Conservation (phyloP, 306 rosid species). For the Arachis stenosperma region DNA sequence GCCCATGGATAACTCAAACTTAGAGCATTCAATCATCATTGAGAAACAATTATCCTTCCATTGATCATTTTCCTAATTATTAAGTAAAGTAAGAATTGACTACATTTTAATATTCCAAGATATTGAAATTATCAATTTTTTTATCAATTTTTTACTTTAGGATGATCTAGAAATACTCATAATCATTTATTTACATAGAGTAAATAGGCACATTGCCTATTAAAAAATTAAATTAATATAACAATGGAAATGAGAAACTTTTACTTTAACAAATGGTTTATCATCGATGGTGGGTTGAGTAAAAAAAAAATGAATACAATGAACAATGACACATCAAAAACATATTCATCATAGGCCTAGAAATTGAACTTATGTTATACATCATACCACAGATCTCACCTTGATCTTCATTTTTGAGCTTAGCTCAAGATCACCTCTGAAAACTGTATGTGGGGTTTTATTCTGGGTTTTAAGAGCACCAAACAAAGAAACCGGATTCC, state of each 20-base stretch:
- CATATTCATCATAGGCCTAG: no score
- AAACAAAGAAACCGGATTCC: slow-evolving; percentile 65
- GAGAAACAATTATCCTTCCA: background rate
- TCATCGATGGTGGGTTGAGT: background rate
- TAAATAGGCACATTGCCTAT: no score
- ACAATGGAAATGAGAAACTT: slow-evolving; percentile 9
- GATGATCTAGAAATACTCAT: no score
- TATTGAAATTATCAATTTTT: no score
- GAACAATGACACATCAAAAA: no score
- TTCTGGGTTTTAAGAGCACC: slow-evolving; percentile 83
- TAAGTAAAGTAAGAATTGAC: no score
- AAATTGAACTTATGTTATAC: no score
- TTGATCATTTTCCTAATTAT: no score
- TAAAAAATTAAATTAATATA: slow-evolving; percentile 2
- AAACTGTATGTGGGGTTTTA: slow-evolving; percentile 69
- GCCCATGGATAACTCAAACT: slow-evolving; percentile 25
- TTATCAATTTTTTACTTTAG: no score
- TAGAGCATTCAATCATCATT: background rate
- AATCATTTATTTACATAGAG: no score
- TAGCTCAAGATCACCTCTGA: slow-evolving; percentile 84
- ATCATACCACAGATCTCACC: slow-evolving; percentile 49
- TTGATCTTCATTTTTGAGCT: slow-evolving; percentile 71
- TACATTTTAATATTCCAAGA: no score
- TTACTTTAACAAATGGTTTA: background rate
- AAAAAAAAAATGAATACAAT: background rate